Evolutionary conservation across 768 basidiomycete genomes (phyloP).

Genomic region (Heimioporus sp.): DNA sequence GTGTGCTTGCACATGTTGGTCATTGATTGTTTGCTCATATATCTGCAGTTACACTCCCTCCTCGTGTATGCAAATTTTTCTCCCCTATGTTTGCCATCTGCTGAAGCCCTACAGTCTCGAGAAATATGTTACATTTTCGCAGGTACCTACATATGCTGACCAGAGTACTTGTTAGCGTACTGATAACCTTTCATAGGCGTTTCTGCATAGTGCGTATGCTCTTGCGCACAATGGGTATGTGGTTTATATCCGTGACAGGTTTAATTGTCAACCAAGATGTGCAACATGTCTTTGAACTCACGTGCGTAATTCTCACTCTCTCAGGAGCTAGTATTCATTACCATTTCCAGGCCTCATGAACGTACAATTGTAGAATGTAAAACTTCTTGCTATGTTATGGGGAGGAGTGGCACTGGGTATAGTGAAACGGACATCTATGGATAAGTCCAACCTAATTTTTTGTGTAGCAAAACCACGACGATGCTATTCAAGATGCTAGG

Average conservation of each 20-base stretch:
- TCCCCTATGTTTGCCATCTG: conserved; percentile 8
- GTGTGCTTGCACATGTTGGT: conserved; percentile 25
- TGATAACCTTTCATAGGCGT: conserved; percentile 18
- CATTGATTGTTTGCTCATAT: neutral
- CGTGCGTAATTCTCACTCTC: conserved; percentile 9
- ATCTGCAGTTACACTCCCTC: conserved; percentile 50
- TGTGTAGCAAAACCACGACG: conserved; percentile 65
- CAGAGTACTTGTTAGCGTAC: conserved; percentile 34
- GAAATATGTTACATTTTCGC: conserved; percentile 32
- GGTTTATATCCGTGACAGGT: conserved; percentile 11
- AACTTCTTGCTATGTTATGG: conserved; percentile 62
- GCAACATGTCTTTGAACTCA: conserved; percentile 28
- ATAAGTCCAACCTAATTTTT: neutral
- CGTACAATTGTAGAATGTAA: conserved; percentile 57
- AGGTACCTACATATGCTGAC: conserved; percentile 10
- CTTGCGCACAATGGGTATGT: neutral
- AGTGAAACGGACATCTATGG: neutral
- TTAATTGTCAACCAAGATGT: conserved; percentile 23
- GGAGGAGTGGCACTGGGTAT: conserved; percentile 74
- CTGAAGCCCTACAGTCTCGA: conserved; percentile 40
- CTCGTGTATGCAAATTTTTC: conserved; percentile 45
- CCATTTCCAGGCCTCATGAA: conserved; percentile 39
- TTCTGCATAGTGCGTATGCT: conserved; percentile 16
- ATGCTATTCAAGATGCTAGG: conserved; percentile 77
- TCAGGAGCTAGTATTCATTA: conserved; percentile 12